Evolutionary conservation across 306 rosid species (phyloP).

Genomic region (Canavalia gladiata): DNA sequence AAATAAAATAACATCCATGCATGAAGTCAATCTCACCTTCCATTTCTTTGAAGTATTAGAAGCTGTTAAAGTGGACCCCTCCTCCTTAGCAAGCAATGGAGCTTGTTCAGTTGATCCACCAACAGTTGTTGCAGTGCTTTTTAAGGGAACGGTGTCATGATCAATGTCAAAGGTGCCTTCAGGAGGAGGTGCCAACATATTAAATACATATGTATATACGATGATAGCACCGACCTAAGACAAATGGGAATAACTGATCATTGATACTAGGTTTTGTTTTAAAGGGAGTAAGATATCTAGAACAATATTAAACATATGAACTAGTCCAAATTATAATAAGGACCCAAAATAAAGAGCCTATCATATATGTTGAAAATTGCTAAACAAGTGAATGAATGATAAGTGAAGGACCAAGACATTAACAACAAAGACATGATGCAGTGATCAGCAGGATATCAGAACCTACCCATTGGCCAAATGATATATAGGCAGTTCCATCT

Average conservation of each 20-base stretch:
- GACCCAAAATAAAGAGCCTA: conserved; percentile 8
- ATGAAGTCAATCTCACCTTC: conserved; percentile 65
- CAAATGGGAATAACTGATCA: conserved; percentile 42
- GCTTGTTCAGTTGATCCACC: conserved; percentile 58
- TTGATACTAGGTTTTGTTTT: conserved; percentile 4
- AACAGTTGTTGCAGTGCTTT: conserved; percentile 49
- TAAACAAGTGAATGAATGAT: conserved; percentile 1
- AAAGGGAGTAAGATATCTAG: conserved; percentile 4
- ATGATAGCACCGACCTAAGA: conserved; percentile 95
- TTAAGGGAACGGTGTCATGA: conserved; percentile 64
- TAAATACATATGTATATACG: conserved; percentile 89
- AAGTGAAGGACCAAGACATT: conserved; percentile 26
- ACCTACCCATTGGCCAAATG: conserved; percentile 99
- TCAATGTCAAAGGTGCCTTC: conserved; percentile 89
- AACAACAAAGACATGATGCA: conserved; percentile 35
- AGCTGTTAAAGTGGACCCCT: conserved; percentile 52
- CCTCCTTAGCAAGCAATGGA: conserved; percentile 73
- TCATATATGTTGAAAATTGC: not conserved
- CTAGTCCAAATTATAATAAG: conserved; percentile 7
- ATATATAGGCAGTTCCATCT: conserved; percentile 93
- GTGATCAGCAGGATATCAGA: conserved; percentile 39
- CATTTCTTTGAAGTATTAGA: conserved; percentile 52
- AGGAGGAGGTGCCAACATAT: conserved; percentile 94
- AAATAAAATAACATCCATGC: not conserved
- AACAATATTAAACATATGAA: conserved; percentile 18